phyloP scores from a whole-genome alignment of 192 early-diverging fungal species.

The Umbelopsis vinacea region DNA sequence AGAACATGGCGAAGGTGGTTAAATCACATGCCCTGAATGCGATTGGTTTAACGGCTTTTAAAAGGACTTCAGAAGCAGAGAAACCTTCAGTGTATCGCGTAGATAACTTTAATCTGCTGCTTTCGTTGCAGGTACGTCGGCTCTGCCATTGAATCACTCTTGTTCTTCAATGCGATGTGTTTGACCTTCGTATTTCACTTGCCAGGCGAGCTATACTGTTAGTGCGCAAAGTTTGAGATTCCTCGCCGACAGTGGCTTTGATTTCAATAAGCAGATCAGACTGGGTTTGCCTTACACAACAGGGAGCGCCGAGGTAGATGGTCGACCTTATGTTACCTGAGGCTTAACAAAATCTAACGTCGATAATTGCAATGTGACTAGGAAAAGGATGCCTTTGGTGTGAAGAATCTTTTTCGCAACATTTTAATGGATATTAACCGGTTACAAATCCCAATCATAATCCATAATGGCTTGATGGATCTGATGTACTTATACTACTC shows the following conservation, averaged over 20 bases:
- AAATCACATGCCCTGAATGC: constrained; percentile 80
- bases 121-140: constrained; percentile 42
- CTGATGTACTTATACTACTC: constrained; percentile 91
- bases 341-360: background rate
- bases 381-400: constrained; percentile 25
- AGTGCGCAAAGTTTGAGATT: constrained; percentile 76
- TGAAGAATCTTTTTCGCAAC: constrained; percentile 62
- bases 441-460: constrained; percentile 67
- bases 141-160: background rate
- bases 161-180: background rate
- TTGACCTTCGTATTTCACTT: background rate
- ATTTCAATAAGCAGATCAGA: constrained; percentile 77
- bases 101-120: constrained; percentile 45
- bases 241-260: constrained; percentile 83
- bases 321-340: background rate
- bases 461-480: constrained; percentile 96
- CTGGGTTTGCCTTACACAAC: constrained; percentile 77
- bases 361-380: background rate
- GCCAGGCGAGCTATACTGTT: constrained; percentile 56
- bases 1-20: constrained; percentile 70
- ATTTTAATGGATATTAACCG: constrained; percentile 40
- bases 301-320: constrained; percentile 47
- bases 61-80: constrained; percentile 20
- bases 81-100: constrained; percentile 46
- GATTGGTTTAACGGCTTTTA: constrained; percentile 81